phyloP scores from a whole-genome alignment of 208 protist species.

The Angomonas ambiguus region DNA sequence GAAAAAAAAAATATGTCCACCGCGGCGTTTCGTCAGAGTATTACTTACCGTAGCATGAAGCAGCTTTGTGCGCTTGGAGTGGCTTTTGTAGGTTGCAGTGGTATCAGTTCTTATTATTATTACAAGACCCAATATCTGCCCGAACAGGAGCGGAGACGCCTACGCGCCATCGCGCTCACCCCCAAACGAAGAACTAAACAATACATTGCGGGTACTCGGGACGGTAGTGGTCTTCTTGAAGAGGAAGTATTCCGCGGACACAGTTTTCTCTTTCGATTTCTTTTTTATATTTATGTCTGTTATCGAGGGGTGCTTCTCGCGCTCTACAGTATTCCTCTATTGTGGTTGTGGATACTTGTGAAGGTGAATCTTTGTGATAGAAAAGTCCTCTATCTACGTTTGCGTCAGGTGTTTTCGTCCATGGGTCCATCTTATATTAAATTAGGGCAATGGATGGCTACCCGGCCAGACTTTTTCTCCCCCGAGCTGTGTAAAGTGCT shows the following conservation, averaged over 20 bases:
- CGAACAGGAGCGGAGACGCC: background rate
- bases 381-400: slow-evolving; percentile 47
- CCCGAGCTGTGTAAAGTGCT: slow-evolving; percentile 66
- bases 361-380: slow-evolving; percentile 44
- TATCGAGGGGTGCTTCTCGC: slow-evolving; percentile 13
- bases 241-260: slow-evolving; percentile 7
- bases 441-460: slow-evolving; percentile 92
- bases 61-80: slow-evolving; percentile 30
- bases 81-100: slow-evolving; percentile 19
- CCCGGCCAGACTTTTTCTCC: slow-evolving; percentile 87
- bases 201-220: slow-evolving; percentile 47
- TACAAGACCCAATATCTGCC: slow-evolving; percentile 41
- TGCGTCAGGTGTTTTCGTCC: slow-evolving; percentile 41
- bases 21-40: slow-evolving; percentile 21
- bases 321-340: slow-evolving; percentile 52
- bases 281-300: slow-evolving; percentile 25
- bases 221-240: slow-evolving; percentile 21
- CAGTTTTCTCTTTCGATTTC: slow-evolving; percentile 22
- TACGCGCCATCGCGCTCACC: slow-evolving; percentile 7
- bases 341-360: slow-evolving; percentile 26
- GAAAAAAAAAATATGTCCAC: slow-evolving; percentile 22
- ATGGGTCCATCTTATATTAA: slow-evolving; percentile 93
- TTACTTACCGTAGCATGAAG: slow-evolving; percentile 40
- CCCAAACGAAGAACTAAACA: slow-evolving; percentile 32
- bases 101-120: slow-evolving; percentile 38